phyloP scores from a whole-genome alignment of 2,329 filamentous ascomycete species.

The Colletotrichum eremochloae region DNA sequence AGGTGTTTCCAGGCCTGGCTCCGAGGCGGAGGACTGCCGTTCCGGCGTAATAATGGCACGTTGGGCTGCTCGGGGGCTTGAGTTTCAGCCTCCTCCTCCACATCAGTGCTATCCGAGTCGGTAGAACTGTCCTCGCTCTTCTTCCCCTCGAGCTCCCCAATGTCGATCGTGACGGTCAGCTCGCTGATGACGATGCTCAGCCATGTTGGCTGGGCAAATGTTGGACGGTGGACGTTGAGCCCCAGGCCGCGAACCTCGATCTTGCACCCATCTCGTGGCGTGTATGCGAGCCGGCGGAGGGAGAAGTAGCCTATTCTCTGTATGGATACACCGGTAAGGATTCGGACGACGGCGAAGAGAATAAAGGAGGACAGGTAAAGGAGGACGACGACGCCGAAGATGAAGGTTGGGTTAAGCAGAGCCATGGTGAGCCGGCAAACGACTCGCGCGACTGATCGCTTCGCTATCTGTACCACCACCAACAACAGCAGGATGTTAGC shows the following conservation, averaged over 20 bases:
- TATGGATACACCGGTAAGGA: constrained; percentile 93
- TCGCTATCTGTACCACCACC: constrained; percentile 34
- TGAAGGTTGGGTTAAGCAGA: constrained; percentile 81
- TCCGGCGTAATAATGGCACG: constrained; percentile 46
- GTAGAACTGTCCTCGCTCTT: constrained; percentile 53
- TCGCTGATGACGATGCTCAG: constrained; percentile 90
- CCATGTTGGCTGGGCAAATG: constrained; percentile 98
- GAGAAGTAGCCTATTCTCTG: constrained; percentile 95
- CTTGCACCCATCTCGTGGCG: constrained; percentile 87
- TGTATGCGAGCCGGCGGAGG: constrained; percentile 89
- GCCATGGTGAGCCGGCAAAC: constrained; percentile 63
- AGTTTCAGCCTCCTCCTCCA: constrained; percentile 38
- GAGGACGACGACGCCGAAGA: constrained; percentile 87
- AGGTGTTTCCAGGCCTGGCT: constrained; percentile 86
- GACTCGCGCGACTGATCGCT: constrained; percentile 26
- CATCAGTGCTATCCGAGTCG: constrained; percentile 47
- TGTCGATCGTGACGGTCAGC: constrained; percentile 85
- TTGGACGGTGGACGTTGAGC: constrained; percentile 89
- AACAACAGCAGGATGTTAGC: constrained; percentile 19
- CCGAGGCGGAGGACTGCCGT: constrained; percentile 56
- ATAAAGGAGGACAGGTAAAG: constrained; percentile 94
- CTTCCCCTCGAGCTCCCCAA: constrained; percentile 72
- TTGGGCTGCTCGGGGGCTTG: constrained; percentile 30
- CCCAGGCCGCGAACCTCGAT: constrained; percentile 92
- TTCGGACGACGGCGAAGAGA: constrained; percentile 90